phyloP scores from a whole-genome alignment of 306 rosid genomes.

The Ziziphus jujuba region DNA sequence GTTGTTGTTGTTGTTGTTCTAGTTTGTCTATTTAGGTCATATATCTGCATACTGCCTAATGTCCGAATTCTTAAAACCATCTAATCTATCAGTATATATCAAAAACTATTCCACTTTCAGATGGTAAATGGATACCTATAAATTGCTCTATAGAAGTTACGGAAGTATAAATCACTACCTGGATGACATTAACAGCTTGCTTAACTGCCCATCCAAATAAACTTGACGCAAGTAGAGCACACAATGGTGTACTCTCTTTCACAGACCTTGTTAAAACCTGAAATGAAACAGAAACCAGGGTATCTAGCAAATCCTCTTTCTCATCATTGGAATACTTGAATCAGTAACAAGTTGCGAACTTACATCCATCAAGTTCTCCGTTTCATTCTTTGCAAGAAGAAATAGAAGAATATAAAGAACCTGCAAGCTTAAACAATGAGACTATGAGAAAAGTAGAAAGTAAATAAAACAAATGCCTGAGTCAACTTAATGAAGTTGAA shows the following conservation, averaged over 20 bases:
- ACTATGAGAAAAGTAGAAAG: conserved; percentile 10
- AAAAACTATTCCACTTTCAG: too few species aligned
- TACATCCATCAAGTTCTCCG: conserved; percentile 67
- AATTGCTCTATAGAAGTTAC: neutral
- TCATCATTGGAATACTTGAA: conserved; percentile 9
- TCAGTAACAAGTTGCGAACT: conserved; percentile 29
- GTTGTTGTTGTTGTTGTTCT: too few species aligned
- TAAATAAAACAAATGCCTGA: neutral
- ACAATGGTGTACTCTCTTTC: conserved; percentile 46
- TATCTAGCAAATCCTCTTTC: conserved; percentile 11
- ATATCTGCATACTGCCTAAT: too few species aligned
- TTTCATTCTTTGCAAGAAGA: conserved; percentile 64
- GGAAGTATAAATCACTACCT: conserved; percentile 45
- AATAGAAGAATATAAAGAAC: conserved; percentile 82
- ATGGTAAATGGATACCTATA: neutral
- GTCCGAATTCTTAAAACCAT: too few species aligned
- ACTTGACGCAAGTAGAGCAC: conserved; percentile 53
- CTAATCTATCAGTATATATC: neutral
- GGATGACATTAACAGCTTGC: conserved; percentile 79
- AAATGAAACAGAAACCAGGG: conserved; percentile 26
- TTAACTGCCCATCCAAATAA: conserved; percentile 93
- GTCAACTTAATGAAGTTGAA: conserved; percentile 10
- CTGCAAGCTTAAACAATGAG: conserved; percentile 44
- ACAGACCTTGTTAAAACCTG: conserved; percentile 65
- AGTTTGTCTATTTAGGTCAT: too few species aligned